Evolutionary conservation across 352 stramenopile genomes (phyloP).

Genomic region (Globisporangium heterothallicum): DNA sequence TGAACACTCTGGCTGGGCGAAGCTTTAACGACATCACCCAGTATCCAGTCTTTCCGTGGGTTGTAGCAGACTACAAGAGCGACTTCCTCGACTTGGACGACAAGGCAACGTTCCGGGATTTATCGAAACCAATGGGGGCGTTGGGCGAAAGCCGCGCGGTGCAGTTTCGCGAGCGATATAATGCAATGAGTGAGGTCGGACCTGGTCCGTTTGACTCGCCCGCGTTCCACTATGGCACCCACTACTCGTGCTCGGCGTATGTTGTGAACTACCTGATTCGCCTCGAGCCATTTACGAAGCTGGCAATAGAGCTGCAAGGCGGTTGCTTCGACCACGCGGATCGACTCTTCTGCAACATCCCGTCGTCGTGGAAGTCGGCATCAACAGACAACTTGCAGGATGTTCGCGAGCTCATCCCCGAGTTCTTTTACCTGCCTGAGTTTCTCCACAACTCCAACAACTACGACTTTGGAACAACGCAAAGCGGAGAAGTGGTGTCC

Average conservation of each 20-base stretch:
- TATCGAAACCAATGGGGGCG: conserved; percentile 93
- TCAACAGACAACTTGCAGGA: conserved; percentile 90
- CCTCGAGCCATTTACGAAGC: conserved; percentile 81
- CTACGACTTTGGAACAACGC: conserved; percentile 62
- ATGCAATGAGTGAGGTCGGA: conserved; percentile 48
- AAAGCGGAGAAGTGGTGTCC: conserved; percentile 84
- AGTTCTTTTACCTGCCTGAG: conserved; percentile 78
- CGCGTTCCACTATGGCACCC: conserved; percentile 95
- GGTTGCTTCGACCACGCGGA: conserved; percentile 93
- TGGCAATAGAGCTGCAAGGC: conserved; percentile 62
- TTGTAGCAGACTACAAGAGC: conserved; percentile 89
- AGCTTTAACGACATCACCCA: conserved; percentile 98
- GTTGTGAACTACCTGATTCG: conserved; percentile 97
- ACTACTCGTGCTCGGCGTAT: conserved; percentile 96
- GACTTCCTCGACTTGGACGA: conserved; percentile 83
- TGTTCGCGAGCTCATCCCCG: conserved; percentile 72
- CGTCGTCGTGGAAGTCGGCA: conserved; percentile 92
- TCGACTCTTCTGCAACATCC: conserved; percentile 94
- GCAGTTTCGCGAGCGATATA: conserved; percentile 85
- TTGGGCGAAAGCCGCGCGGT: conserved; percentile 76
- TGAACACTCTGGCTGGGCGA: conserved; percentile 94
- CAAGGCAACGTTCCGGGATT: conserved; percentile 82
- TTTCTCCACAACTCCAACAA: conserved; percentile 77
- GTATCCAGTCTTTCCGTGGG: conserved; percentile 97
- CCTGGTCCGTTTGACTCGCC: conserved; percentile 56